phyloP scores from a whole-genome alignment of 164 flowering plant genomes.

The Cinnamomum micranthum region DNA sequence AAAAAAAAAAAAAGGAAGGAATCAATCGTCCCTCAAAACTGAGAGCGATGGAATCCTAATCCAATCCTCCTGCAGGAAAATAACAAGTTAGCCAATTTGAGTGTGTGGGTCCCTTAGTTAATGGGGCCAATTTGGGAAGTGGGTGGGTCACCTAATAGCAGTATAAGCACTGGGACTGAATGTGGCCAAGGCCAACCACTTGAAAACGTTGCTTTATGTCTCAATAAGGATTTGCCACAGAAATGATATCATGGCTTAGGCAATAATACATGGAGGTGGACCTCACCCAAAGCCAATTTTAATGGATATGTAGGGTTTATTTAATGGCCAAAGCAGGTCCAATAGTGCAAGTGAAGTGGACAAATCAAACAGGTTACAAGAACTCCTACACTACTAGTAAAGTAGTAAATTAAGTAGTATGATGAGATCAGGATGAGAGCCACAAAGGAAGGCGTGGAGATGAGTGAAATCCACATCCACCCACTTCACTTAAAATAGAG shows the following conservation, averaged over 20 bases:
- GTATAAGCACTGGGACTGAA: too few species aligned
- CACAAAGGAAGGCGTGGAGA: not conserved
- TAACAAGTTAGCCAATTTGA: too few species aligned
- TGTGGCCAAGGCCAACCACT: too few species aligned
- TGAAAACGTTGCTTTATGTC: too few species aligned
- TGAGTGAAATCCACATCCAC: constrained; percentile 23
- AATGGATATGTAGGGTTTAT: not conserved
- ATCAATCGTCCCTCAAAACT: too few species aligned
- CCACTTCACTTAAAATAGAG: constrained; percentile 1
- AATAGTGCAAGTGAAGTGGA: not conserved
- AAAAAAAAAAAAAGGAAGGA: too few species aligned
- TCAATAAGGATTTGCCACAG: not conserved
- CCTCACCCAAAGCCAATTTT: not conserved
- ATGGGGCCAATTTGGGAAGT: too few species aligned
- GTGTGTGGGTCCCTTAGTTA: too few species aligned
- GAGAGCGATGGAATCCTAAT: too few species aligned
- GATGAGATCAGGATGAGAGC: not conserved
- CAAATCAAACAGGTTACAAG: not conserved
- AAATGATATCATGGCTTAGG: constrained; percentile 33
- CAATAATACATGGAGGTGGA: constrained; percentile 13
- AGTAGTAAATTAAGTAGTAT: not conserved
- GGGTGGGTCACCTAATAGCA: too few species aligned
- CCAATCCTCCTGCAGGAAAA: too few species aligned
- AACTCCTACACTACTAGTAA: not conserved
- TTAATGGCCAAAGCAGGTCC: not conserved